Percentiles rank a stretch among this genome's conserved stretches.
Conservation (phyloP, 1,284 basidiomycete genomes). For the Prillingera fragicola region DNA sequence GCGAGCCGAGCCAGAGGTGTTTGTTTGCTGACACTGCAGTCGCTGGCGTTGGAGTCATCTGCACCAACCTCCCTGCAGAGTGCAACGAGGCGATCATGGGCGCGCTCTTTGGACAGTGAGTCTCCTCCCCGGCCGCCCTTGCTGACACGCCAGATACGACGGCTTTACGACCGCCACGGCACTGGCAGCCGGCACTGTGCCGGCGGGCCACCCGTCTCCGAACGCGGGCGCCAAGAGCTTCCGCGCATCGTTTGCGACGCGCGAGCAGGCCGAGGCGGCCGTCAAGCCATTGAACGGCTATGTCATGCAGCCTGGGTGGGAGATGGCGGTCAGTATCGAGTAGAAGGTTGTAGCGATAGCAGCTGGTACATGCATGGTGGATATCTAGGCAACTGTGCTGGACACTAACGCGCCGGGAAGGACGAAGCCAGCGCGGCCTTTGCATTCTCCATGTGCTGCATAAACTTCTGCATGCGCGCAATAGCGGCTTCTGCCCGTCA, state of each 20-base stretch:
- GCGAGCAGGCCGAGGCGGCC: conserved; percentile 26
- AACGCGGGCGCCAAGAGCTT: conserved; percentile 36
- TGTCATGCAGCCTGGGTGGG: conserved; percentile 44
- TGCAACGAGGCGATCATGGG: conserved; percentile 33
- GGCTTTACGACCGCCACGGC: conserved; percentile 26
- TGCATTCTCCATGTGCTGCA: conserved; percentile 8
- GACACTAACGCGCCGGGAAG: not conserved
- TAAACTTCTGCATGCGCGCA: not conserved
- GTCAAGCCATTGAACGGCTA: conserved; percentile 30
- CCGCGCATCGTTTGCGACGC: conserved; percentile 25
- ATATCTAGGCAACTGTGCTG: not conserved
- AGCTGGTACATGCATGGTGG: not conserved
- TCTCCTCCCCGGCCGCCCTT: not conserved
- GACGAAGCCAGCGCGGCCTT: conserved; percentile 5
- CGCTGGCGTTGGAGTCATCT: conserved; percentile 17
- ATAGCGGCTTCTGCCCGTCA: conserved; percentile 1
- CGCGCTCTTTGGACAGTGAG: conserved; percentile 33
- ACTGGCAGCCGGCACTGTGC: conserved; percentile 22
- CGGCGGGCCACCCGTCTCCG: conserved; percentile 29
- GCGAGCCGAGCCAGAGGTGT: conserved; percentile 3
- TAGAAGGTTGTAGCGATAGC: not conserved
- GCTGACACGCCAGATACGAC: conserved; percentile 27
- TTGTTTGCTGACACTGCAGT: not conserved
- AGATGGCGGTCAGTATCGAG: conserved; percentile 35
- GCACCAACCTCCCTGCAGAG: conserved; percentile 41